A percentile compares a stretch with the other conserved stretches of the same genome.
Evolutionary conservation across 805 yeast genomes (phyloP).

Genomic region (Wickerhamiella kurtzmanii): DNA sequence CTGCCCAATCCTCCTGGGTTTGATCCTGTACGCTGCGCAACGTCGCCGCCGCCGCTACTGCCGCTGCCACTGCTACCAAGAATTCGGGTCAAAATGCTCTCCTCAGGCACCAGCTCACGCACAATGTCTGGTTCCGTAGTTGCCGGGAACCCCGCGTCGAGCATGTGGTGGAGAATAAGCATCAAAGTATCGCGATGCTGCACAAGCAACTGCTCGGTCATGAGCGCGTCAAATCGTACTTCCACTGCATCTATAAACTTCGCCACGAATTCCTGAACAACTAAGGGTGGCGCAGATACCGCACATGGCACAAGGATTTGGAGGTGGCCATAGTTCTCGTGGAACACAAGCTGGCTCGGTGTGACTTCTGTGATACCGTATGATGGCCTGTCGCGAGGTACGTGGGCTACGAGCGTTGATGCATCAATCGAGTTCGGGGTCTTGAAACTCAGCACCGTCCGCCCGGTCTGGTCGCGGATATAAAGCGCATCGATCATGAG

Average conservation of each 20-base stretch:
- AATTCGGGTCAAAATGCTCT: conserved; percentile 40
- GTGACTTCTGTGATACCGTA: conserved; percentile 15
- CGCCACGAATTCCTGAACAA: conserved; percentile 42
- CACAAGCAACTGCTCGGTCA: conserved; percentile 46
- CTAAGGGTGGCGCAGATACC: conserved; percentile 33
- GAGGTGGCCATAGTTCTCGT: conserved; percentile 19
- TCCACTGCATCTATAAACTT: conserved; percentile 38
- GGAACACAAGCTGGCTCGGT: conserved; percentile 22
- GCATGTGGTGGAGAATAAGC: conserved; percentile 58
- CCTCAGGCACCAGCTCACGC: conserved; percentile 55
- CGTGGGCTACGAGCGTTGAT: background rate
- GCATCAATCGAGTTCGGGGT: background rate
- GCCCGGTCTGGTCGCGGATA: background rate
- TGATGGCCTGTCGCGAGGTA: background rate
- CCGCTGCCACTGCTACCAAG: conserved; percentile 23
- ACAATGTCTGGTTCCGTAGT: conserved; percentile 59
- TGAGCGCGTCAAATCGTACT: conserved; percentile 45
- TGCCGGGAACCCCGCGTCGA: conserved; percentile 66
- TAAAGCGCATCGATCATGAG: background rate
- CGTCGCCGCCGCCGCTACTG: background rate
- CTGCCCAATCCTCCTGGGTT: background rate
- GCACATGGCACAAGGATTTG: conserved; percentile 23
- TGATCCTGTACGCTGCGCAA: no score
- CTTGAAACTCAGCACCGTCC: background rate
- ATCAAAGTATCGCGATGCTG: conserved; percentile 60